These are phyloP conservation scores for Otatea glauca DNA, from an alignment of 176 grass and related monocot genomes.

Conservation along the genomic window DNA sequence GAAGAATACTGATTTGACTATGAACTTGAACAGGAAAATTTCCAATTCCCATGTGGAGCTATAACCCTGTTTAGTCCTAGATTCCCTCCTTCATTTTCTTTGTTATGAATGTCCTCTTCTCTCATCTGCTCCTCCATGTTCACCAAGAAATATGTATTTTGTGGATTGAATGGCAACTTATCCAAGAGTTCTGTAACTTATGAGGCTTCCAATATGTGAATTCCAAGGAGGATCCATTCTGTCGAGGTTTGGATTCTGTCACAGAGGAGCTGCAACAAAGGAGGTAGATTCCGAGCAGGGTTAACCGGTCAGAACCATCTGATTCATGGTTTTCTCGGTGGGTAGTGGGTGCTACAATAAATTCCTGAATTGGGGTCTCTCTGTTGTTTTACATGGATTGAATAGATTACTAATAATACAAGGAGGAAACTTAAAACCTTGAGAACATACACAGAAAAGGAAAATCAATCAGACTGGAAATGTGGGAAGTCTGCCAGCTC, in stretches of 20 bases:
- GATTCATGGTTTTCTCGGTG: slow-evolving; percentile 26
- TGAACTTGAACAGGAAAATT: slow-evolving; percentile 18
- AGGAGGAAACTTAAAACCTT: not conserved
- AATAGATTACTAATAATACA: slow-evolving; percentile 19
- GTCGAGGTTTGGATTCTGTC: slow-evolving; percentile 28
- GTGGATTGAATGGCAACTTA: not conserved
- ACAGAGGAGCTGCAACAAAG: not conserved
- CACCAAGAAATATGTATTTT: not conserved
- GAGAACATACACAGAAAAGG: slow-evolving; percentile 28
- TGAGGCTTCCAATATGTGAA: not conserved
- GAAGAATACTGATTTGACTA: slow-evolving; percentile 1
- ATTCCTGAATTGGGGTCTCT: slow-evolving; percentile 29
- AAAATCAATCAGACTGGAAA: not conserved
- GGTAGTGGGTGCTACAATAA: not conserved
- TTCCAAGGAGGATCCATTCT: not conserved
- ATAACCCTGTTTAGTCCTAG: not conserved
- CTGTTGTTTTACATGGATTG: slow-evolving; percentile 24
- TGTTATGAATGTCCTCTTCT: not conserved
- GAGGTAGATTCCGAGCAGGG: slow-evolving; percentile 16
- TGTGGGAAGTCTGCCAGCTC: not conserved
- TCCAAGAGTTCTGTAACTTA: not conserved
- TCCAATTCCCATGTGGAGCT: not conserved
- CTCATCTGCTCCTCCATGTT: not conserved
- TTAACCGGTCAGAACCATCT: slow-evolving; percentile 6
- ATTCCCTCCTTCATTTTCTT: not conserved